Percentiles rank a stretch among this genome's conserved stretches.
These are phyloP conservation scores for Pestalotiopsis fici DNA, from an alignment of 2,329 filamentous ascomycete genomes.

Conservation along the genomic window DNA sequence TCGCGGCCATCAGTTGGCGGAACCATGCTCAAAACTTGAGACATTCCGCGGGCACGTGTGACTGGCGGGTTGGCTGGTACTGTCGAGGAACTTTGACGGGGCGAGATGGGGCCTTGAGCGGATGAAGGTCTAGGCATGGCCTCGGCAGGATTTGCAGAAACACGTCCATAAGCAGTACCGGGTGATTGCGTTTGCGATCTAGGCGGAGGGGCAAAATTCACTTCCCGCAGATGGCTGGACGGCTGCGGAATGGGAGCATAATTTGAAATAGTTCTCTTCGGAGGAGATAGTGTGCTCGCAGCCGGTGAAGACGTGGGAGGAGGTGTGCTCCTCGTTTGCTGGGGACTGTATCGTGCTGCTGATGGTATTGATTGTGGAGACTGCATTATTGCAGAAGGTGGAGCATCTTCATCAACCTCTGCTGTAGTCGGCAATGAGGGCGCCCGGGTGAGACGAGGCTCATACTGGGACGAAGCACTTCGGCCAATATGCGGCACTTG, in stretches of 20 bases:
- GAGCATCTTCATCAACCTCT: conserved; percentile 60
- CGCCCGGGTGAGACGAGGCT: conserved; percentile 54
- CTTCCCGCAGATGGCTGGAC: conserved; percentile 27
- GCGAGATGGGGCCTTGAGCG: conserved; percentile 46
- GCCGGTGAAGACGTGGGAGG: conserved; percentile 46
- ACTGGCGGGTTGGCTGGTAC: conserved; percentile 22
- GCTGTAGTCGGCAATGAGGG: conserved; percentile 61
- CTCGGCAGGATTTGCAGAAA: conserved; percentile 35
- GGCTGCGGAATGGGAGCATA: conserved; percentile 47
- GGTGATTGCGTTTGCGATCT: conserved; percentile 67
- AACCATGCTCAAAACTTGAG: conserved; percentile 58
- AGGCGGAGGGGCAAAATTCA: conserved; percentile 55
- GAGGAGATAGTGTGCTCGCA: conserved; percentile 50
- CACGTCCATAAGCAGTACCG: conserved; percentile 43
- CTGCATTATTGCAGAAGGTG: conserved; percentile 31
- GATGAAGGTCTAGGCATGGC: conserved; percentile 56
- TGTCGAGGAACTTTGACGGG: conserved; percentile 22
- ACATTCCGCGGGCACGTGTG: conserved; percentile 51
- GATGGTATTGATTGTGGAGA: conserved; percentile 24
- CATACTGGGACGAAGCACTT: conserved; percentile 54
- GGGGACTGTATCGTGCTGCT: conserved; percentile 40
- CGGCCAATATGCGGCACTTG: conserved; percentile 47
- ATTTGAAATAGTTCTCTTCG: conserved; percentile 53
- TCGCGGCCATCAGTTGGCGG: conserved; percentile 67
- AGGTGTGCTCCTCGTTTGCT: conserved; percentile 46